Percentiles rank a stretch among this genome's conserved stretches.
These are phyloP conservation scores for Rhodomyrtus tomentosa DNA, from an alignment of 345 rosid genomes.

Conservation along the genomic window DNA sequence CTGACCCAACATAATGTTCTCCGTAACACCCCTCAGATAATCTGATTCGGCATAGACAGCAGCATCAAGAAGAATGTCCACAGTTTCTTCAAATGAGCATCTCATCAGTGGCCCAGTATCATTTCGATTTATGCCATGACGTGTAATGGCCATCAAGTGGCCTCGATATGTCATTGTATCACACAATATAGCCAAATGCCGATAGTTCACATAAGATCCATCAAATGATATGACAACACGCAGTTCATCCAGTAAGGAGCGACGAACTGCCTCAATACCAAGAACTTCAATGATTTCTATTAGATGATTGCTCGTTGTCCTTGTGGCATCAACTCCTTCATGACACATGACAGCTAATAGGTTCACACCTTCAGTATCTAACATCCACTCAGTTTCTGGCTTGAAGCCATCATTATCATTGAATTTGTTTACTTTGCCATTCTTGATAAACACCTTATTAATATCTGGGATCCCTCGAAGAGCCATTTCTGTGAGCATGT, in stretches of 20 bases:
- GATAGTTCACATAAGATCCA: conserved; percentile 94
- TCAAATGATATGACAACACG: conserved; percentile 94
- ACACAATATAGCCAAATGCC: conserved; percentile 92
- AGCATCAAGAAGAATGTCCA: conserved; percentile 95
- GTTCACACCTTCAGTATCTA: conserved; percentile 98
- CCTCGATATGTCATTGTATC: conserved; percentile 99
- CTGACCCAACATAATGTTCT: conserved; percentile 95
- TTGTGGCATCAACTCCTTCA: conserved; percentile 83
- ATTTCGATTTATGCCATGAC: conserved; percentile 92
- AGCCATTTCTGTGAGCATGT: conserved; percentile 97
- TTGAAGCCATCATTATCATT: conserved; percentile 76
- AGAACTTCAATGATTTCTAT: conserved; percentile 95
- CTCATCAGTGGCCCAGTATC: conserved; percentile 99
- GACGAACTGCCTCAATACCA: conserved; percentile 97
- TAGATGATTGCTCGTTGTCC: conserved; percentile 94
- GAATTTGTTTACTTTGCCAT: conserved; percentile 63
- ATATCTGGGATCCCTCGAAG: conserved; percentile 94
- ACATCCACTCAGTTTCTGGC: conserved; percentile 91
- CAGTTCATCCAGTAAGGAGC: conserved; percentile 82
- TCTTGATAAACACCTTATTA: conserved; percentile 89
- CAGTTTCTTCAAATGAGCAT: conserved; percentile 97
- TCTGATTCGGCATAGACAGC: conserved; percentile 93
- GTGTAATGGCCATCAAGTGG: conserved; percentile 96
- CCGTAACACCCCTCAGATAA: conserved; percentile 80
- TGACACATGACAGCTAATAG: conserved; percentile 94